These are phyloP conservation scores for Annona squamosa DNA, from an alignment of 164 flowering plant genomes.

Conservation along the genomic window DNA sequence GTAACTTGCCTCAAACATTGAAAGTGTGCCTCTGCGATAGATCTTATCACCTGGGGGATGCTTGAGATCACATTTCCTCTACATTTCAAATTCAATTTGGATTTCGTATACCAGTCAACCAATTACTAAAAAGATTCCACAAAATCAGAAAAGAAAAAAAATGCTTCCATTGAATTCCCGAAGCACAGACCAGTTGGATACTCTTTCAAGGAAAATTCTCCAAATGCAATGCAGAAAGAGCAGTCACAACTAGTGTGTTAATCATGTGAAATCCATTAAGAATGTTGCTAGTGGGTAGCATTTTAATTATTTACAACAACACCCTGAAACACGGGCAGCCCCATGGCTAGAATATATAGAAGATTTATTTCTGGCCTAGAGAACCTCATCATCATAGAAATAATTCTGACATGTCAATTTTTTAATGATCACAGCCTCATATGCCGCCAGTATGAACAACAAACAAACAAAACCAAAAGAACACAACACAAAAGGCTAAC, in stretches of 20 bases:
- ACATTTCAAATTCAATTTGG: constrained; percentile 10
- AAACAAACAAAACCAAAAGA: no score
- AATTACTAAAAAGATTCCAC: neutral
- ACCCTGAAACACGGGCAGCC: no score
- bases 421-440: no score
- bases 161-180: neutral
- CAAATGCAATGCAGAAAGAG: neutral
- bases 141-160: neutral
- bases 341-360: no score
- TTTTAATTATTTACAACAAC: no score
- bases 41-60: constrained; percentile 99
- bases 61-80: constrained; percentile 97
- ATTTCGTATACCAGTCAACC: neutral
- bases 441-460: no score
- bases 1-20: constrained; percentile 88
- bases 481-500: no score
- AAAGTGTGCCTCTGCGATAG: constrained; percentile 81
- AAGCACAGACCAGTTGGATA: neutral
- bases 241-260: neutral
- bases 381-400: no score
- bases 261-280: neutral
- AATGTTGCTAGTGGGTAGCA: neutral
- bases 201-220: neutral
- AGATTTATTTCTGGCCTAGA: no score
- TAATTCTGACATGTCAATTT: no score